Percentiles rank a stretch among this genome's conserved stretches.
phyloP scores from a whole-genome alignment of 2,329 filamentous ascomycete genomes.

The Huntiella abstrusa region DNA sequence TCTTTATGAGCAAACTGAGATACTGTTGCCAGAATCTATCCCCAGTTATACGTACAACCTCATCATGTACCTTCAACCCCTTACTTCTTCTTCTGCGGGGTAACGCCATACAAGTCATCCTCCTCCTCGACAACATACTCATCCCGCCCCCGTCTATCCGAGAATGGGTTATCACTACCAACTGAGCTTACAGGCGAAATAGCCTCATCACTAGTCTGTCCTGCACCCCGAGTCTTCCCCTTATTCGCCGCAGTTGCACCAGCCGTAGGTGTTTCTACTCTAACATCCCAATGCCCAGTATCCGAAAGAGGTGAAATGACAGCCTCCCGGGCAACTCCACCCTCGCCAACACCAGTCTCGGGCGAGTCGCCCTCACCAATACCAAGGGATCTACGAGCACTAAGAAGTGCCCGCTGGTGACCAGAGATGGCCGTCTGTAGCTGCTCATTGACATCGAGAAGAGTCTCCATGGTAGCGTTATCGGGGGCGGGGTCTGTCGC shows the following conservation, averaged over 20 bases:
- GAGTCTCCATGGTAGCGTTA: constrained; percentile 78
- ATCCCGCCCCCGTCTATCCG: background rate
- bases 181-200: background rate
- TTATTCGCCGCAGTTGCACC: background rate
- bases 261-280: background rate
- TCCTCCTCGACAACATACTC: background rate
- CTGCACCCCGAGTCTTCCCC: background rate
- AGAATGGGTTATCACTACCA: background rate
- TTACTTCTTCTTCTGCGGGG: background rate
- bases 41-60: background rate
- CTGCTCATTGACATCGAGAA: constrained; percentile 91
- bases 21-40: too few species aligned
- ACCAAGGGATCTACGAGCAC: constrained; percentile 37
- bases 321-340: background rate
- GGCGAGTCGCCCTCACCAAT: constrained; percentile 15
- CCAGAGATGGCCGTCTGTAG: constrained; percentile 65
- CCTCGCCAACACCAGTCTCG: constrained; percentile 11
- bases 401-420: constrained; percentile 64
- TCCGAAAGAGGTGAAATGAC: background rate
- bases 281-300: background rate
- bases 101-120: constrained; percentile 2
- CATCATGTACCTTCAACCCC: background rate
- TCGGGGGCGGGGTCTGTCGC: constrained; percentile 64
- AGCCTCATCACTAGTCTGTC: background rate
- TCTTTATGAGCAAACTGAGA: too few species aligned